Percentiles rank a stretch among this genome's conserved stretches.
Conservation (phyloP, 176 grass and related monocot species). For the Tillandsia leiboldiana region DNA sequence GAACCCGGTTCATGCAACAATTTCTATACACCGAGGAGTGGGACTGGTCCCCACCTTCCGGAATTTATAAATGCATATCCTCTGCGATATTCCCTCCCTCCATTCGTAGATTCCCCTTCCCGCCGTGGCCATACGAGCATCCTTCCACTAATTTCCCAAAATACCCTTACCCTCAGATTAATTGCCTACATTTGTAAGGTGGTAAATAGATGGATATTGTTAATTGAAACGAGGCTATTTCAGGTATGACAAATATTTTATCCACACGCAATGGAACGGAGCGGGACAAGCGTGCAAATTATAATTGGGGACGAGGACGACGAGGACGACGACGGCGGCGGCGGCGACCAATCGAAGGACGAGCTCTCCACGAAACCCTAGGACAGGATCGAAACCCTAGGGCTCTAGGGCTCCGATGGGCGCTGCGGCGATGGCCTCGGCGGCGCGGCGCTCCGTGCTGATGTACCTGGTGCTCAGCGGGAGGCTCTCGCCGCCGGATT, state of each 20-base stretch:
- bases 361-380: neutral
- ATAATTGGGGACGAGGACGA: neutral
- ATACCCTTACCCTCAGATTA: neutral
- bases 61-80: too few species aligned
- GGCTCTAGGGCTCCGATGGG: slow-evolving; percentile 24
- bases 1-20: too few species aligned
- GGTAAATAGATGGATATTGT: neutral
- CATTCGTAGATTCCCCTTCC: neutral
- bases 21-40: too few species aligned
- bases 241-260: neutral
- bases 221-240: neutral
- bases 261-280: neutral
- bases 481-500: slow-evolving; percentile 32
- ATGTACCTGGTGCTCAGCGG: slow-evolving; percentile 62
- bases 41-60: too few species aligned
- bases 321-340: too few species aligned
- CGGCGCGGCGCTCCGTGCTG: slow-evolving; percentile 55
- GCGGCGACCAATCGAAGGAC: neutral
- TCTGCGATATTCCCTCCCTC: neutral
- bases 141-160: neutral
- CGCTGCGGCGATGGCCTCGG: slow-evolving; percentile 37
- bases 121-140: neutral
- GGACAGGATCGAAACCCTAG: neutral
- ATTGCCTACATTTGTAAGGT: neutral
- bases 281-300: neutral